Base-by-base conservation (phyloP, 495 filamentous ascomycete genomes). In the Penicillium egyptiacum region DNA sequence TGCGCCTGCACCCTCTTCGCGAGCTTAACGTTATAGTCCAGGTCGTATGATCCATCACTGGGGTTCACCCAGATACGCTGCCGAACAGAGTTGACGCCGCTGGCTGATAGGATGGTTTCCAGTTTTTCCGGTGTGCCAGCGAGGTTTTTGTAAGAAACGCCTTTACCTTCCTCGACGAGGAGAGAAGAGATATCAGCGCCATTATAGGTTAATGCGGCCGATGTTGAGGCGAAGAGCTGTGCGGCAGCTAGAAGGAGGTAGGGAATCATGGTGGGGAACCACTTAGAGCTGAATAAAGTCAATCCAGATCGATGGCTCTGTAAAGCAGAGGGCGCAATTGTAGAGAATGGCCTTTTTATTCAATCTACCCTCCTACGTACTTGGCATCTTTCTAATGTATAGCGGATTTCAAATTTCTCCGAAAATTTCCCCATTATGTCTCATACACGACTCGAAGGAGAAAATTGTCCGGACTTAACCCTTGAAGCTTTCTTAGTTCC, bases 171-270 rank as follows among this genome's bases (percentile, higher is more conserved):
- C 60, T 87, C 83, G 3, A 90, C 69, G 4, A 83, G 60, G 2
- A 88, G 74, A 0, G 88, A 91, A 5, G 86, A 89, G 79, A 88
- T 89, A 67, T 91, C 88, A 2, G 86, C 86, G 2, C 88, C 87
- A 59, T 81, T 84, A 68, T 85, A 84, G 5, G 79, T 79, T 10
- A 90, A 78, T 20, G 78, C 77, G 14, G 83, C 75, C 5, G 39
- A 59, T 39, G 58, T 52, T 5, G 62, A 53, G 23, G 58, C 41
- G n/a, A 75, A 53, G n/a, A 67, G 50, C 25, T 60, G 58, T 12
- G 66, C 50, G 3, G 65, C 57, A n/a, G 62, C 23, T n/a, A 72
- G 50, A 30, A 70, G 43, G 19, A 69, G 28, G 35, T 50, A 43
- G 25, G 59, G 35, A 26, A 64, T 53, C 67, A 71, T 67, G 20